Conservation (phyloP, 345 rosid species). For the Arabidopsis arenosa region DNA sequence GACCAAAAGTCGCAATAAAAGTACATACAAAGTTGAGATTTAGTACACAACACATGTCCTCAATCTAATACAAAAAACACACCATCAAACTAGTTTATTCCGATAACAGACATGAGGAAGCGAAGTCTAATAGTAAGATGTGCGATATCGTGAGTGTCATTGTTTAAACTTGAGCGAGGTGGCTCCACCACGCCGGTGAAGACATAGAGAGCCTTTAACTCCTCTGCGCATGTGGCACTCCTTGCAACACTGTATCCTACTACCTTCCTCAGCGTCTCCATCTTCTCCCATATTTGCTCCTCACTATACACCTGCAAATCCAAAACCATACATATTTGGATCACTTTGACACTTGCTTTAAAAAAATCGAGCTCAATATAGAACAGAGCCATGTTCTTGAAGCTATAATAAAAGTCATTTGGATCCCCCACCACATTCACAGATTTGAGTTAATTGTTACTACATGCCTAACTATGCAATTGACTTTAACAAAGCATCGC, state of each 20-base stretch:
- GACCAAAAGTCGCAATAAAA: constrained; percentile 7
- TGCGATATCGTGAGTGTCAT: constrained; percentile 41
- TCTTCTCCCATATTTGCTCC: constrained; percentile 66
- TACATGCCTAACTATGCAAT: constrained; percentile 5
- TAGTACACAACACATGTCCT: constrained; percentile 14
- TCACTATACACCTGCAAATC: constrained; percentile 45
- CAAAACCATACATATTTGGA: constrained; percentile 5
- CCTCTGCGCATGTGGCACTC: constrained; percentile 55
- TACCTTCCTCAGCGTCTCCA: constrained; percentile 58
- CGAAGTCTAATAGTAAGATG: constrained; percentile 58
- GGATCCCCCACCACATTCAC: not conserved
- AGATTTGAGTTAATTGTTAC: not conserved
- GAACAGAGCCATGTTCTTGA: not conserved
- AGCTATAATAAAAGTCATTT: not conserved
- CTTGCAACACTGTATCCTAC: constrained; percentile 64
- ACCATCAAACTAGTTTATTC: constrained; percentile 59
- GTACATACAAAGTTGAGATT: constrained; percentile 6
- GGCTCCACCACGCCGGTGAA: constrained; percentile 77
- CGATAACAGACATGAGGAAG: constrained; percentile 74
- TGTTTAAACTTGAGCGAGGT: constrained; percentile 52
- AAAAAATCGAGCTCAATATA: constrained; percentile 1
- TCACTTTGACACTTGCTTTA: constrained; percentile 6
- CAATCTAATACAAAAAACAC: constrained; percentile 18
- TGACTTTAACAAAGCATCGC: not conserved
- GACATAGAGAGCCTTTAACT: constrained; percentile 67